Evolutionary conservation across 352 stramenopile species (phyloP), one percentile per base, ranked within the genome.

Genomic region (Phytophthora pistaciae): DNA sequence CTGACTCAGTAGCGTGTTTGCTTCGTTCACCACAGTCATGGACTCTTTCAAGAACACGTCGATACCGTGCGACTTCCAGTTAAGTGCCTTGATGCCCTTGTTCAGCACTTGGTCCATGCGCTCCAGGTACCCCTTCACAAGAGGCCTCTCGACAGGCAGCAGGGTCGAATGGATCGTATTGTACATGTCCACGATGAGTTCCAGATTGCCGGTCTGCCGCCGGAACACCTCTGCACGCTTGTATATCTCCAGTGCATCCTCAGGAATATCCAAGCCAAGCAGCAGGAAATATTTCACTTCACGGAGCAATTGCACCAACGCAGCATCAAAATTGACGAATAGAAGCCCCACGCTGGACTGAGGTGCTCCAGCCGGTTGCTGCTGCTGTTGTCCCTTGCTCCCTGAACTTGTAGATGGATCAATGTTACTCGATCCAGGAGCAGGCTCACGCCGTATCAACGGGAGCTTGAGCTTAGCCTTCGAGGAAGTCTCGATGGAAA

Each of bases 201-300:
- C 95, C 4, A 98, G 61, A 64, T 98, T 98, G 1, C 92, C 92
- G 1, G 91, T 98, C 57, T 98, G 93, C 2, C 92, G 75, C 3
- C 93, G 82, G 71, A 98, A 98, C 10, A 97, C 75, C 64, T 98
- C 94, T n/a, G 88, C 91, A 20, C 90, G 84, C 53, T 93, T 91
- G 82, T 98, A 98, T 44, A 98, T 97, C 29, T 95, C 91, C 13
- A 98, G 81, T 1, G 93, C 94, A 55, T 96, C 88, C 49, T 93
- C 85, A 0, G 94, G 95, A 23, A 98, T 96, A 23, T 96, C 79
- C 8, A 98, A 72, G 1, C 90, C 91, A 10, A 98, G 76, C 7
- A 98, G 74, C 31, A 97, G 54, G 49, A 98, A 98, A 72, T 98
- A 98, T 68, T 98, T 98, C 8, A 98, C 93, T 73, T 98, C 95